Conservation (phyloP, 306 rosid species). For the Citrullus mucosospermus region DNA sequence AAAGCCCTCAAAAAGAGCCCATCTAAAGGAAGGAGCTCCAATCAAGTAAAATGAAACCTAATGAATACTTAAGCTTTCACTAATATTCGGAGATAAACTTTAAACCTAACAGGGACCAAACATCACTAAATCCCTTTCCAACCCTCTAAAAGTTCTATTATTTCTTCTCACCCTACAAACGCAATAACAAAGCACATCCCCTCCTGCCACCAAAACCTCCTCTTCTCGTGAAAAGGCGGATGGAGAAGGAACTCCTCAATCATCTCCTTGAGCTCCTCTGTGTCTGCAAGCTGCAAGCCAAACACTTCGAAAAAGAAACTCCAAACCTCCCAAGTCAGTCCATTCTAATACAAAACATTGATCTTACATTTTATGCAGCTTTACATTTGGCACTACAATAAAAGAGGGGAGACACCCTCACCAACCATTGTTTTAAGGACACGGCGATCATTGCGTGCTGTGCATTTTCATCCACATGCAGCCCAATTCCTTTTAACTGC, state of each 20-base stretch:
- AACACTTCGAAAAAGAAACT: too few species aligned
- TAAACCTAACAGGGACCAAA: neutral
- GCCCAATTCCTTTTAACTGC: conserved; percentile 95
- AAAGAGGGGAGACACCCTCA: conserved; percentile 63
- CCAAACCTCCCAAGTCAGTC: neutral
- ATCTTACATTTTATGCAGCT: conserved; percentile 35
- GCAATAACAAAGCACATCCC: neutral
- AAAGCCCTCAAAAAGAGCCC: neutral
- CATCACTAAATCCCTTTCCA: neutral
- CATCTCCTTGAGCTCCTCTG: neutral
- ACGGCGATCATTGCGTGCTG: conserved; percentile 85
- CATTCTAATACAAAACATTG: conserved; percentile 3
- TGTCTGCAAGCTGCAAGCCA: neutral
- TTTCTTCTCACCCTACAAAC: neutral
- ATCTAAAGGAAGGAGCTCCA: neutral
- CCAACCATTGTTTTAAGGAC: conserved; percentile 80
- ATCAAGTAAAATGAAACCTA: neutral
- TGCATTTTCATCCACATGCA: conserved; percentile 89
- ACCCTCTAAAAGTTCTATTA: neutral
- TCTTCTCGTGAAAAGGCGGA: neutral
- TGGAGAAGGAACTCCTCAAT: neutral
- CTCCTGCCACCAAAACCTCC: neutral
- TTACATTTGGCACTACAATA: conserved; percentile 87
- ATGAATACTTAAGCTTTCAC: neutral
- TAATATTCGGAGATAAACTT: neutral